Evolutionary conservation across 305 asterid species (phyloP), one percentile per base, ranked within the genome.

Genomic region (Petunia hybrid): DNA sequence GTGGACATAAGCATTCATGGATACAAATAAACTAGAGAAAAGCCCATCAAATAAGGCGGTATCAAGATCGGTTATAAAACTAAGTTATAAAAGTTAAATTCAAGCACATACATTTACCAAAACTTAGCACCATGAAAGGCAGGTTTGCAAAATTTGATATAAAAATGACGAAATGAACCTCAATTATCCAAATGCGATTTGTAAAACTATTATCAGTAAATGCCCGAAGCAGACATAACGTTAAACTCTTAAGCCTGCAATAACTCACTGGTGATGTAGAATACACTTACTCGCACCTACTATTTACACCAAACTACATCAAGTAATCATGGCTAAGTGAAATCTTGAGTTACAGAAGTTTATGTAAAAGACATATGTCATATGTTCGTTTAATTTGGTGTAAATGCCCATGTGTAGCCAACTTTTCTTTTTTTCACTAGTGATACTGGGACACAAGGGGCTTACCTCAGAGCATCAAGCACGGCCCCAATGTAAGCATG

Each of bases 391-490:
- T 57, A 57, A 35, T 1, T 57, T 5, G 35, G 35, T 14, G 35
- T 57, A 14, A n/a, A 57, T 35, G n/a, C 8, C 6, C 8, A n/a
- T 22, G 6, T 56, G 61, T 14, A 22, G 22, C 14, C 1, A 53
- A 53, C n/a, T 53, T 10, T 56, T 56, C 1, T 56, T 13, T 14
- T 14, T 56, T 22, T 22, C 31, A 22, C 31, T 22, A 22, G 31
- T 22, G 31, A 22, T 22, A 22, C 31, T 22, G 31, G 31, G 31
- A 22, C 31, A 22, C 31, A 22, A 22, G 31, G 31, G 31, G 16
- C 39, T 73, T 82, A 90, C 92, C 91, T 87, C 71, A 90, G 61
- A 6, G 88, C 89, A 77, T 87, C 90, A 63, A 88, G 91, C 55
- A 80, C 46, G 22, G 70, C 53, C 60, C 91, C 90, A 2, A 90